Evolutionary conservation across 2,329 filamentous ascomycete genomes (phyloP).

Genomic region (Chrysoporthe deuterocubensis): DNA sequence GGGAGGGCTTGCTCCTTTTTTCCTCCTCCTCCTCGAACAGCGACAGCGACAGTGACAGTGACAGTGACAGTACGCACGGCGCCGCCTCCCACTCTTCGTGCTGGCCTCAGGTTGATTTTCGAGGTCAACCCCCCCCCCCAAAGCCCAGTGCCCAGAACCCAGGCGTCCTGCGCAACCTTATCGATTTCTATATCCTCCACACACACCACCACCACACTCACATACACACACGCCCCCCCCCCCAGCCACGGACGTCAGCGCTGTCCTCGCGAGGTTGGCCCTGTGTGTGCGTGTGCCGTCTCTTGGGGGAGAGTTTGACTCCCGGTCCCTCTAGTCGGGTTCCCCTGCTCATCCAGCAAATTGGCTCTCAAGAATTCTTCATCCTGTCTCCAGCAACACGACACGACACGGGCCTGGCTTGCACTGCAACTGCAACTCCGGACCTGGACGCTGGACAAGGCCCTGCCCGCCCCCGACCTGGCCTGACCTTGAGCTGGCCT

Average conservation of each 20-base stretch:
- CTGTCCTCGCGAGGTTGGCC: not conserved
- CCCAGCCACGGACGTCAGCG: conserved; percentile 2
- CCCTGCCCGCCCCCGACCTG: not conserved
- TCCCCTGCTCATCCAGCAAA: conserved; percentile 1
- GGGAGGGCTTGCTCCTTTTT: not conserved
- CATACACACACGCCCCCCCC: too few relatives aligned
- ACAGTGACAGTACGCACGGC: not conserved
- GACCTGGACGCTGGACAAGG: not conserved
- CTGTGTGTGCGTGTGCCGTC: not conserved
- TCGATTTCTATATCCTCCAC: not conserved
- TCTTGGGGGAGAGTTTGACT: too few relatives aligned
- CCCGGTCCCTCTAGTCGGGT: not conserved
- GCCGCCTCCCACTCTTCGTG: not conserved
- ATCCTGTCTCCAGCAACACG: not conserved
- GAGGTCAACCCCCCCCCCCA: too few relatives aligned
- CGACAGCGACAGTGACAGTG: not conserved
- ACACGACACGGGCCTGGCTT: not conserved
- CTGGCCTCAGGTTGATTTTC: too few relatives aligned
- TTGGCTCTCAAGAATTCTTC: conserved; percentile 1
- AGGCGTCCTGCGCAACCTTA: too few relatives aligned
- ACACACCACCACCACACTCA: not conserved
- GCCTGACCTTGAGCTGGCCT: not conserved
- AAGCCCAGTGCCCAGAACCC: too few relatives aligned
- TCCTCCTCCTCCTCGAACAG: not conserved
- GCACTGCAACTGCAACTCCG: too few relatives aligned